Base-by-base conservation (phyloP, 441 rosid species). In the Adansonia grandidieri region DNA sequence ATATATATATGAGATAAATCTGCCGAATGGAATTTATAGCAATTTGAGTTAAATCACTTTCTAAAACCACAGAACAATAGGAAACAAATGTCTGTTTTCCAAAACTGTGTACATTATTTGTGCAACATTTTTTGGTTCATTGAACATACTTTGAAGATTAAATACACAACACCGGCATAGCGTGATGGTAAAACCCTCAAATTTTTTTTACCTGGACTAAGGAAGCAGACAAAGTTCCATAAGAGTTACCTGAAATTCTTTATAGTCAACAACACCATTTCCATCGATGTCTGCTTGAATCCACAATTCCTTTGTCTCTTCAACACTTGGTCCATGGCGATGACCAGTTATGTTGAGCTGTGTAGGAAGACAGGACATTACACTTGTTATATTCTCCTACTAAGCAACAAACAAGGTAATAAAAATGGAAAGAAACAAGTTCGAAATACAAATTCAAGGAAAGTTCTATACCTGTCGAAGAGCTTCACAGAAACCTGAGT, bases 251-350 rank as follows among this genome's bases (percentile, higher is more conserved):
- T 93, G 92, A 84, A 92, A 93, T 82, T 93, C 98, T 79, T 91
- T 87, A 78, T 86, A 89, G 86, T 92, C 93, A 79, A 95, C 75
- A 65, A 89, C 78, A 42, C 90, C 93, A 8, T 92, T 90, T 56
- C 94, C 95, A 79, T 93, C 95, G 24, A 83, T 83, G 81, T 93
- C 98, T 75, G 92, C 99, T 88, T 88, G 98, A 77, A 71, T 80
- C 98, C 99, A 95, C 80, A 95, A 82, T 70, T 92, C 97, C 77
- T 79, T 86, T 10, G 84, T 89, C 89, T 95, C 98, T 80, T 92
- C 90, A 44, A 76, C 87, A 47, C 85, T 87, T n/a, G 92, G 95
- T 60, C 98, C 99, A 66, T 90, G 83, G 61, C 80, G 64, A 17
- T 88, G 93, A 79, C 94, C 98, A 2, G 91, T 88, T 80, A 95